Conservation (phyloP, 2,329 filamentous ascomycete species). For the Aspergillus sp. region DNA sequence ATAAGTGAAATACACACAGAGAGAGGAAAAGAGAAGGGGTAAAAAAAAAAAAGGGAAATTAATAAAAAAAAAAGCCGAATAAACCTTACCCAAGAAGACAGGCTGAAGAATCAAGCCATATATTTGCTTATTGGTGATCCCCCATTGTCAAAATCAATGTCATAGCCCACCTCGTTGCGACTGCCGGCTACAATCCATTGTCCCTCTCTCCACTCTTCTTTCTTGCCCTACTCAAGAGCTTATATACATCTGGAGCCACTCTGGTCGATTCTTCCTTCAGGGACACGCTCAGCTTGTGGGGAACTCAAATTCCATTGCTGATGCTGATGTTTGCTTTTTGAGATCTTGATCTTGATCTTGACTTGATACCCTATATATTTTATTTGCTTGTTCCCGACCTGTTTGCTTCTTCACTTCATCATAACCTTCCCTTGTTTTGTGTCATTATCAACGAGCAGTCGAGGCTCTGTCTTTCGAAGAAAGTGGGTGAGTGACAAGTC, state of each 20-base stretch:
- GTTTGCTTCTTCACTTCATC: constrained; percentile 17
- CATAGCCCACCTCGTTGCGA: constrained; percentile 15
- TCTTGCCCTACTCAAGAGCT: constrained; percentile 1
- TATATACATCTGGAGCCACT: constrained; percentile 11
- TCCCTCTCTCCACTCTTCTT: neutral
- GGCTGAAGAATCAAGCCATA: constrained; percentile 8
- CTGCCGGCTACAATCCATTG: constrained; percentile 11
- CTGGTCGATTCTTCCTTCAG: neutral
- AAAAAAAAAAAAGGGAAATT: neutral
- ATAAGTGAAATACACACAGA: neutral
- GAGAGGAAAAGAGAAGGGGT: neutral
- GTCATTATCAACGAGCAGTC: constrained; percentile 7
- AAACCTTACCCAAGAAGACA: constrained; percentile 8
- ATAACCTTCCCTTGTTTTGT: neutral
- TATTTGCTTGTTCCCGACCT: constrained; percentile 21
- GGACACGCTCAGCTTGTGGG: constrained; percentile 5
- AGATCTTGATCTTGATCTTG: constrained; percentile 13
- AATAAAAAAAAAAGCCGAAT: constrained; percentile 6
- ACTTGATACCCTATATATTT: constrained; percentile 15
- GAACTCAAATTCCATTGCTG: constrained; percentile 7
- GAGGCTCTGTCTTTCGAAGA: neutral
- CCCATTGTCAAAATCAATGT: constrained; percentile 20
- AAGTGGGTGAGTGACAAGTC: neutral
- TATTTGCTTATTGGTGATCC: constrained; percentile 21
- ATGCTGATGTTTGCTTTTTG: constrained; percentile 18